Evolutionary conservation across 139 green algal species (phyloP).

Genomic region (Coelastrella sp.): DNA sequence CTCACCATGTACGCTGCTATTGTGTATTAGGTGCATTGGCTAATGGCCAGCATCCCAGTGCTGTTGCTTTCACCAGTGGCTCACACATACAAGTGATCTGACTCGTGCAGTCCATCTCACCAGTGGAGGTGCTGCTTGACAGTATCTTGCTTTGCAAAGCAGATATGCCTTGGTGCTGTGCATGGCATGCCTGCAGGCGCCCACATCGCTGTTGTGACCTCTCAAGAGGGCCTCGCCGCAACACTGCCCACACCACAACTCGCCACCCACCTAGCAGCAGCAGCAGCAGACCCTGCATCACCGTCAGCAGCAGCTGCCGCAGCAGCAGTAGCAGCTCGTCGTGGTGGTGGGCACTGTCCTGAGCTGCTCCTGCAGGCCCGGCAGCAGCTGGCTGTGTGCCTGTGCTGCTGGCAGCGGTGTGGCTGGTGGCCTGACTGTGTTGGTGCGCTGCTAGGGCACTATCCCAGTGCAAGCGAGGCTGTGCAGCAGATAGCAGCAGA

Average conservation of each 20-base stretch:
- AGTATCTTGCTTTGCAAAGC: too few species aligned
- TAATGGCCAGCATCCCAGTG: too few species aligned
- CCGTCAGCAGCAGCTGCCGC: not conserved
- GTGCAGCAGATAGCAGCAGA: conserved; percentile 13
- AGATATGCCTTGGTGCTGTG: not conserved
- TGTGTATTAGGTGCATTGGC: not conserved
- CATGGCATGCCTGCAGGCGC: conserved; percentile 1
- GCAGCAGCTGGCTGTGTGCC: conserved; percentile 33
- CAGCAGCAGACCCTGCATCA: not conserved
- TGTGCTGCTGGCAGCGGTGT: conserved; percentile 34
- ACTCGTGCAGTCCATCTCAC: too few species aligned
- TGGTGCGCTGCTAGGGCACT: conserved; percentile 20
- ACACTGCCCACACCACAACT: not conserved
- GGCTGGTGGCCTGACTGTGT: conserved; percentile 39
- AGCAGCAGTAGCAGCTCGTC: not conserved
- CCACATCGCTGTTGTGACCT: conserved; percentile 27
- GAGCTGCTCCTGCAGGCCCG: conserved; percentile 18
- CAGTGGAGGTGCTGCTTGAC: too few species aligned
- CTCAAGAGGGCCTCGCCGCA: conserved; percentile 13
- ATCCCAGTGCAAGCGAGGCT: not conserved
- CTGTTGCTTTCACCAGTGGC: too few species aligned
- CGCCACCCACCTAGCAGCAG: not conserved
- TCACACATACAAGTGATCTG: too few species aligned
- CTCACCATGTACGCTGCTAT: too few species aligned
- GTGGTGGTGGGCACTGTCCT: not conserved